These are phyloP conservation scores for Papiliotrema nemorosa DNA, from an alignment of 1,284 basidiomycete genomes.

Conservation along the genomic window DNA sequence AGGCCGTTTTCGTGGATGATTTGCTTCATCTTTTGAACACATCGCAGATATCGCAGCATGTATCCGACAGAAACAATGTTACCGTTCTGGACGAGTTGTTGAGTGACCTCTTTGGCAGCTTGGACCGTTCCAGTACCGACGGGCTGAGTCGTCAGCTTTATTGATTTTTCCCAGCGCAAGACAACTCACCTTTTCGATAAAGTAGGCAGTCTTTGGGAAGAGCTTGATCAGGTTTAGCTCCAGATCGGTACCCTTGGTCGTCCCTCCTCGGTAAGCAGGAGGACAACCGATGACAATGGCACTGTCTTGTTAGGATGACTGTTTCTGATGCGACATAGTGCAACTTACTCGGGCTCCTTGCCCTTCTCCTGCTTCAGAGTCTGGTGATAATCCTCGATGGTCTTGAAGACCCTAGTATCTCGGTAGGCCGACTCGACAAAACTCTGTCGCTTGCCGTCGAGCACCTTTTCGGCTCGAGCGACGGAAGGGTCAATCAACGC, in stretches of 20 bases:
- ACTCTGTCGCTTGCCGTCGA: slow-evolving; percentile 86
- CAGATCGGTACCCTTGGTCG: slow-evolving; percentile 74
- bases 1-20: slow-evolving; percentile 93
- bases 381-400: slow-evolving; percentile 77
- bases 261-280: slow-evolving; percentile 85
- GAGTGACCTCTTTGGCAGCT: slow-evolving; percentile 60
- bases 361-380: slow-evolving; percentile 56
- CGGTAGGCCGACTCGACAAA: slow-evolving; percentile 93
- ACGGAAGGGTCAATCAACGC: slow-evolving; percentile 88
- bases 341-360: slow-evolving; percentile 52
- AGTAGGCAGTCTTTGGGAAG: slow-evolving; percentile 87
- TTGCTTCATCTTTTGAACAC: slow-evolving; percentile 96
- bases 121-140: slow-evolving; percentile 74
- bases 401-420: slow-evolving; percentile 82
- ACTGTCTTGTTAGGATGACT: slow-evolving; percentile 14
- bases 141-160: slow-evolving; percentile 55
- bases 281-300: slow-evolving; percentile 90
- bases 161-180: background rate
- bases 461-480: slow-evolving; percentile 73
- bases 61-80: slow-evolving; percentile 86
- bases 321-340: background rate
- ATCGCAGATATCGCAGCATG: slow-evolving; percentile 90
- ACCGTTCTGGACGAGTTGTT: slow-evolving; percentile 62
- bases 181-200: slow-evolving; percentile 74
- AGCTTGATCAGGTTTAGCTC: slow-evolving; percentile 84